Evolutionary conservation across 1,284 basidiomycete species (phyloP).

Genomic region (Malassezia restricta): DNA sequence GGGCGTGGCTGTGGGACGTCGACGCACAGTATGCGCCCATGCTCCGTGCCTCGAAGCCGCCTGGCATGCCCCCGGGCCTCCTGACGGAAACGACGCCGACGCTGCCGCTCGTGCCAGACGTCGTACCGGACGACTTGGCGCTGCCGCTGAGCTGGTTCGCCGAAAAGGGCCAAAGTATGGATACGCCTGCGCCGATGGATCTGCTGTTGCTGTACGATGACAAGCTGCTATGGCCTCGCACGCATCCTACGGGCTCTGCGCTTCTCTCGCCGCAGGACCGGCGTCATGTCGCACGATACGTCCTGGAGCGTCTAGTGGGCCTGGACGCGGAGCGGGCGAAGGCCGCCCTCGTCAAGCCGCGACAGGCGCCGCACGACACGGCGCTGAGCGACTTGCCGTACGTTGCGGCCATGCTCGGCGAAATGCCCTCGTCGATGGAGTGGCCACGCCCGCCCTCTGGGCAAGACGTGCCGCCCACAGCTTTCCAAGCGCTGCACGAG

Average conservation of each 20-base stretch:
- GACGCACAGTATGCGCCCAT: conserved; percentile 8
- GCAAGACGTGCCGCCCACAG: neutral
- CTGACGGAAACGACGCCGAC: conserved; percentile 2
- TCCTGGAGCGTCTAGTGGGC: conserved; percentile 1
- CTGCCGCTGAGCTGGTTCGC: neutral
- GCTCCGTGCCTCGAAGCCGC: conserved; percentile 4
- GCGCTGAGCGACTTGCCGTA: neutral
- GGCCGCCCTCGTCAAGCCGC: neutral
- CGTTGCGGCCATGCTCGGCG: neutral
- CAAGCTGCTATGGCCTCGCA: conserved; percentile 7
- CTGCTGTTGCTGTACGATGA: conserved; percentile 10
- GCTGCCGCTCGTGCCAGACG: neutral
- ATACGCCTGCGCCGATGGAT: neutral
- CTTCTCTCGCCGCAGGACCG: neutral
- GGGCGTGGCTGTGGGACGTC: conserved; percentile 16
- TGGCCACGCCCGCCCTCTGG: neutral
- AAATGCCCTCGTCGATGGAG: neutral
- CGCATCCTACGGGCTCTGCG: neutral
- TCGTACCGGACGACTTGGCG: neutral
- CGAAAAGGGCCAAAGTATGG: neutral
- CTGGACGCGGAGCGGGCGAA: conserved; percentile 6
- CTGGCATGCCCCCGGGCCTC: neutral
- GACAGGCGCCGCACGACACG: neutral
- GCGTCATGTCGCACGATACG: conserved; percentile 2
- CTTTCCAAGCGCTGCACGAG: conserved; percentile 9